Base-by-base conservation (phyloP, 176 grass and related monocot genomes). In the Pontederia paniculata region DNA sequence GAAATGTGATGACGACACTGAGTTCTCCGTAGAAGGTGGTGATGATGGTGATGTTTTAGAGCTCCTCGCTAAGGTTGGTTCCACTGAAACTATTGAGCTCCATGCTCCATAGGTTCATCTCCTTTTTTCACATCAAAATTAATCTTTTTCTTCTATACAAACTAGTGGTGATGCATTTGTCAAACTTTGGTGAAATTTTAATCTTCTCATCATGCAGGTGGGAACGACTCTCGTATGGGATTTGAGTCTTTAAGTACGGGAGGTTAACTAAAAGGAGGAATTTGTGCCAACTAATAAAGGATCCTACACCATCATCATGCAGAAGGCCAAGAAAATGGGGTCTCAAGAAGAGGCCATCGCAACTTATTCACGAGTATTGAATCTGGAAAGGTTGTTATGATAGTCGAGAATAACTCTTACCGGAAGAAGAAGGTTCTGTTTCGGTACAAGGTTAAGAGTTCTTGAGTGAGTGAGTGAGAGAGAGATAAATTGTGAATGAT, bases 201-300 rank as follows among this genome's bases (percentile, higher is more conserved):
- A 1, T 5, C 5, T 1, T n/a, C n/a, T n/a, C 13, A 16, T 65
- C 57, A 2, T 37, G 21, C 76, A 97, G 93, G 83, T 48, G 46
- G 93, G 77, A 15, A 60, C 57, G 0, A 87, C 80, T 20, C 50
- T 89, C 66, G 50, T 77, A 15, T 98, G 93, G 93, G 86, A 91
- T 52, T 9, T 98, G 69, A 79, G 65, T 28, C 86, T 98, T 61
- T 55, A 91, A n/a, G 93, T 83, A 1, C 91, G 93, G 93, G 93
- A 98, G 45, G 93, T 97, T 71, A 79, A 74, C 74, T 97, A 97
- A 74, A 97, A 77, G 70, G 93, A 97, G 76, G 93, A 97, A 76
- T 97, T 97, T 51, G 73, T 91, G 63, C 86, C 12, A 6, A 50
- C 12, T n/a, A n/a, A 50, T 50, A n/a, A 50, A 50, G 13, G 48